A percentile compares a stretch with the other conserved stretches of the same genome.
These are phyloP conservation scores for Stephania yunnanensis DNA, from an alignment of 164 flowering plant species.

Conservation along the genomic window DNA sequence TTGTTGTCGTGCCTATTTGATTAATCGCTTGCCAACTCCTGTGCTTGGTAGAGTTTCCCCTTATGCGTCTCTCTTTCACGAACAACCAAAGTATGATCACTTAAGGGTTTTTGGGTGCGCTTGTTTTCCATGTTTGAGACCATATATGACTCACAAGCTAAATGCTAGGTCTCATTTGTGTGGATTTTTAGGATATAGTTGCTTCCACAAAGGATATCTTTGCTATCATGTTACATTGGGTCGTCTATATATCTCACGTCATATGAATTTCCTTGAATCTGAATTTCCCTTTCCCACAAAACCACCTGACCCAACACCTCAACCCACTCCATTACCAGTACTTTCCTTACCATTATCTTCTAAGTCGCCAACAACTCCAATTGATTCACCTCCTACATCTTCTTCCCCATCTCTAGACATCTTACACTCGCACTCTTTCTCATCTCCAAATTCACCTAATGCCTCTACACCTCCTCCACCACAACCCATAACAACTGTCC, in stretches of 20 bases:
- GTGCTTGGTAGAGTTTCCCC: not conserved
- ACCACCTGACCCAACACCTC: not conserved
- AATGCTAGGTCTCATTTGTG: not conserved
- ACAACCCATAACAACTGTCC: too few relatives aligned
- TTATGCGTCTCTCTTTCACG: not conserved
- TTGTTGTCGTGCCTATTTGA: not conserved
- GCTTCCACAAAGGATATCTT: not conserved
- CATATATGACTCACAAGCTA: not conserved
- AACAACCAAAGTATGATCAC: not conserved
- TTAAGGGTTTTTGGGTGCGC: not conserved
- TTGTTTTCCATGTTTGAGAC: not conserved
- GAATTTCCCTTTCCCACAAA: not conserved
- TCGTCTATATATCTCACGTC: not conserved
- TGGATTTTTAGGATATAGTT: not conserved
- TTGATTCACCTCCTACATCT: not conserved
- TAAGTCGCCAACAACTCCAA: too few relatives aligned
- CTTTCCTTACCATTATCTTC: not conserved
- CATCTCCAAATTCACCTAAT: too few relatives aligned
- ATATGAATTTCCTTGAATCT: not conserved
- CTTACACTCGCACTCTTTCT: too few relatives aligned
- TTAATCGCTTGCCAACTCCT: not conserved
- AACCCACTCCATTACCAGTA: not conserved
- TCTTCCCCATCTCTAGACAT: too few relatives aligned
- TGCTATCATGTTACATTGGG: not conserved
- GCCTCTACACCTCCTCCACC: too few relatives aligned